phyloP scores from a whole-genome alignment of 2,329 filamentous ascomycete genomes.

The Chrysoporthe cubensis region DNA sequence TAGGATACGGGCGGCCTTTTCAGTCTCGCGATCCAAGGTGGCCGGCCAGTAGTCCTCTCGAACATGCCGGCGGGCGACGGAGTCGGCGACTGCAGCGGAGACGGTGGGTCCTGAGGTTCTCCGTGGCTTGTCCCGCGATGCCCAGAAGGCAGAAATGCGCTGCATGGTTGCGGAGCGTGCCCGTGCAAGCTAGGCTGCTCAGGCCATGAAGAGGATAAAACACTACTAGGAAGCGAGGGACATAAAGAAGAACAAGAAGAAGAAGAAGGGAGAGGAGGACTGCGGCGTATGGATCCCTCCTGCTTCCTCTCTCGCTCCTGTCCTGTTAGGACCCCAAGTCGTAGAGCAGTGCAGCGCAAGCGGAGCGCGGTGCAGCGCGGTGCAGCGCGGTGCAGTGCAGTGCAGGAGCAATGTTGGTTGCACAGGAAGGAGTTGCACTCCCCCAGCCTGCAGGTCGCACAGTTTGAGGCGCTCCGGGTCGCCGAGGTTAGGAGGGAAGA shows the following conservation, averaged over 20 bases:
- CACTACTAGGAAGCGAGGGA: not conserved
- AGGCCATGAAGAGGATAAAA: conserved; percentile 26
- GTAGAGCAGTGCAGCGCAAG: conserved; percentile 20
- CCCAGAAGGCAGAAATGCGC: conserved; percentile 50
- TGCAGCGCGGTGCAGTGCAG: not conserved
- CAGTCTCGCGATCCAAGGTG: conserved; percentile 83
- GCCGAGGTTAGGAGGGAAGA: conserved; percentile 3
- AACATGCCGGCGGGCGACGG: conserved; percentile 34
- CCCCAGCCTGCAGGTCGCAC: conserved; percentile 1
- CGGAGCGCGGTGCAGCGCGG: not conserved
- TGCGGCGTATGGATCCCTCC: not conserved
- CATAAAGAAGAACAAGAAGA: not conserved
- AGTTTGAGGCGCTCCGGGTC: conserved; percentile 1
- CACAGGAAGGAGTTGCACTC: not conserved
- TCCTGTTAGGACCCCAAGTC: not conserved
- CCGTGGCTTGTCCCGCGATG: conserved; percentile 41
- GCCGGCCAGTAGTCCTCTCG: conserved; percentile 50
- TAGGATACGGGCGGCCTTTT: conserved; percentile 87
- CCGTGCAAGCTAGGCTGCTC: conserved; percentile 15
- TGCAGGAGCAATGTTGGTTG: not conserved
- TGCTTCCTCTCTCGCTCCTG: not conserved
- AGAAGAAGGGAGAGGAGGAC: not conserved
- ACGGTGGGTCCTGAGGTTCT: conserved; percentile 11
- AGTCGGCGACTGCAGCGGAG: conserved; percentile 17
- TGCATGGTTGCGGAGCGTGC: conserved; percentile 42